Percentiles rank a stretch among this genome's conserved stretches.
phyloP scores from a whole-genome alignment of 768 basidiomycete species.

The Cyclocybe cylindracea region DNA sequence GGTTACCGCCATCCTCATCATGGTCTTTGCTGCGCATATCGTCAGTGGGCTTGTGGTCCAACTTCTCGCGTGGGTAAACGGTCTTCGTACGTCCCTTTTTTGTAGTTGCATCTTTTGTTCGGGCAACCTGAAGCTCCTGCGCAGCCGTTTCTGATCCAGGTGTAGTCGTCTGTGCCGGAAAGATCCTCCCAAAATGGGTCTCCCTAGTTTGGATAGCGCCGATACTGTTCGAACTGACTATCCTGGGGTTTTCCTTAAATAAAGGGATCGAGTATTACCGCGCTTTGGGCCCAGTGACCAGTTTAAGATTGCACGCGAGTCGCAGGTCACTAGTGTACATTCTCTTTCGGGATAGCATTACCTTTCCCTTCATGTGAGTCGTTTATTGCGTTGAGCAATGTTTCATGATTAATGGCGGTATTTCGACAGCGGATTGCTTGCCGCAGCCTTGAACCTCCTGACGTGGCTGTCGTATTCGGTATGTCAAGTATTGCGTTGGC shows the following conservation, averaged over 20 bases:
- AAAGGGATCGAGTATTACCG: slow-evolving; percentile 9
- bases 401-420: background rate
- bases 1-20: slow-evolving; percentile 1
- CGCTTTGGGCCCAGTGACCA: background rate
- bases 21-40: slow-evolving; percentile 2
- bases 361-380: slow-evolving; percentile 15
- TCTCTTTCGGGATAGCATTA: slow-evolving; percentile 15
- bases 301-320: background rate
- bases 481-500: background rate
- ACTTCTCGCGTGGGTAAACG: background rate
- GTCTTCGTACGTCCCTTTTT: background rate
- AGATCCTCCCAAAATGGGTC: slow-evolving; percentile 6
- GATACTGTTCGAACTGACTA: slow-evolving; percentile 6
- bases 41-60: slow-evolving; percentile 1
- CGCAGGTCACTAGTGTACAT: slow-evolving; percentile 9
- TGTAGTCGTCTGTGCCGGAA: slow-evolving; percentile 5
- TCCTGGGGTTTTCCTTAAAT: slow-evolving; percentile 5
- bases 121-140: background rate
- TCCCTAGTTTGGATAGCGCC: slow-evolving; percentile 12
- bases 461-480: slow-evolving; percentile 6
- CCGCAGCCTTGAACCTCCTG: slow-evolving; percentile 3
- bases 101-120: no score
- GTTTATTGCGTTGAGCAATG: background rate
- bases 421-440: background rate
- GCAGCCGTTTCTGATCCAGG: slow-evolving; percentile 6